These are phyloP conservation scores for Xylariaceae sp. DNA, from an alignment of 2,329 filamentous ascomycete species.

Conservation along the genomic window DNA sequence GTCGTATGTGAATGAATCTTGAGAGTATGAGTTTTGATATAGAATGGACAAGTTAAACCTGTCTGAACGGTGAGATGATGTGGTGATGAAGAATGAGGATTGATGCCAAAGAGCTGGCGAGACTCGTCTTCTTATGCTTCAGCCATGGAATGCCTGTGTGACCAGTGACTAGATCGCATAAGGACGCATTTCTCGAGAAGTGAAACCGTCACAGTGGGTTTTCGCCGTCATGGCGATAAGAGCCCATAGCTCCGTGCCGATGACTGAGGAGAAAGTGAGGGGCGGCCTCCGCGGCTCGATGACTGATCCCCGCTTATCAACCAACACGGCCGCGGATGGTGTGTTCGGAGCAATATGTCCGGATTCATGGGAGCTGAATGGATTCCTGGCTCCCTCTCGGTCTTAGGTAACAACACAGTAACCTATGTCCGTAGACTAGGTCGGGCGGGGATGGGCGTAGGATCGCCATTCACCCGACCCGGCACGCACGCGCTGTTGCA, in stretches of 20 bases:
- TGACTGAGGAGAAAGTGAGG: not conserved
- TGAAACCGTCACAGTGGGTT: not conserved
- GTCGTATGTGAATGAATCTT: not conserved
- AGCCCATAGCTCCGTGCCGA: constrained; percentile 1
- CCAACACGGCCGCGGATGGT: not conserved
- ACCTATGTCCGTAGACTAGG: not conserved
- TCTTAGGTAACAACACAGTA: not conserved
- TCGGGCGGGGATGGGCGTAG: too few relatives aligned
- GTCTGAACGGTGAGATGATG: not conserved
- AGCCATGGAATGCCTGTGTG: constrained; percentile 4
- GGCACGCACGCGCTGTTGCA: too few relatives aligned
- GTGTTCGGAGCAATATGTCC: not conserved
- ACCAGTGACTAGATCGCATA: not conserved
- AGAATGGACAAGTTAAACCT: not conserved
- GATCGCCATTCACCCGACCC: too few relatives aligned
- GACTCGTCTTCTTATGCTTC: constrained; percentile 11
- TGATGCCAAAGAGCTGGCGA: not conserved
- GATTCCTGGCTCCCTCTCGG: not conserved
- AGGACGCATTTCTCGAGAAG: not conserved
- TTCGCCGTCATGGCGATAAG: not conserved
- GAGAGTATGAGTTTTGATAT: not conserved
- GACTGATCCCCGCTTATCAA: not conserved
- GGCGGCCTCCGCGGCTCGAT: not conserved
- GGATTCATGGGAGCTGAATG: not conserved
- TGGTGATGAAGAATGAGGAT: not conserved